Evolutionary conservation across 2,329 filamentous ascomycete species (phyloP), one percentile per base, ranked within the genome.

Genomic region (Colletotrichum sp.): DNA sequence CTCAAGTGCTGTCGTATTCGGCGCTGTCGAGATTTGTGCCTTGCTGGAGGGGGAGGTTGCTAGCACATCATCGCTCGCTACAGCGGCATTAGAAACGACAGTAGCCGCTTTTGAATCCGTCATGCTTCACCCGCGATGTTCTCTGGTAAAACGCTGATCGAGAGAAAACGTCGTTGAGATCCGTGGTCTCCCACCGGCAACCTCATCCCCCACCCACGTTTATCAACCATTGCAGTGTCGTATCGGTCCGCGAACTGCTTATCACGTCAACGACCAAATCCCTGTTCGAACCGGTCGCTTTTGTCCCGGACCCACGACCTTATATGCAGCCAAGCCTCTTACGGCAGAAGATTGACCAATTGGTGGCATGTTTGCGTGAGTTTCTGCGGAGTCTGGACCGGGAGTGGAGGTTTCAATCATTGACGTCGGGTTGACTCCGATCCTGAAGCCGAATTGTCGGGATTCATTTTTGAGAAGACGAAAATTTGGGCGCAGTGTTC

Each of bases 251-350:
- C 28, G 13, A 26, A 49, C 18, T 36, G 32, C 34, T 36, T 34
- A 68, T 72, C 70, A 72, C 70, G 63, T 68, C 62, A 72, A 68
- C 63, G 52, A n/a, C 12, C 26, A 1, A 36, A 24, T 57, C 16
- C 55, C 34, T 49, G 55, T 18, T 72, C 18, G 34, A 24, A 18
- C 13, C 24, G 30, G n/a, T 44, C 21, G 66, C 36, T 36, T 26
- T 60, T 49, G 15, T 24, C 24, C 24, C 18, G 57, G 32, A 21
- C 49, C 49, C 69, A 44, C 44, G 21, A 36, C 28, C n/a, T 62
- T 62, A 8, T 59, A 16, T 21, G 68, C 68, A 65, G 63, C 52
- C 63, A 68, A 68, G 70, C 52, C n/a, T 9, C 15, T 9, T 49
- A 39, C 26, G 13, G 36, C 10, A 7, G 28, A 26, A 2, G 2